Conservation (phyloP, 352 stramenopile genomes). For the Globisporangium solare region DNA sequence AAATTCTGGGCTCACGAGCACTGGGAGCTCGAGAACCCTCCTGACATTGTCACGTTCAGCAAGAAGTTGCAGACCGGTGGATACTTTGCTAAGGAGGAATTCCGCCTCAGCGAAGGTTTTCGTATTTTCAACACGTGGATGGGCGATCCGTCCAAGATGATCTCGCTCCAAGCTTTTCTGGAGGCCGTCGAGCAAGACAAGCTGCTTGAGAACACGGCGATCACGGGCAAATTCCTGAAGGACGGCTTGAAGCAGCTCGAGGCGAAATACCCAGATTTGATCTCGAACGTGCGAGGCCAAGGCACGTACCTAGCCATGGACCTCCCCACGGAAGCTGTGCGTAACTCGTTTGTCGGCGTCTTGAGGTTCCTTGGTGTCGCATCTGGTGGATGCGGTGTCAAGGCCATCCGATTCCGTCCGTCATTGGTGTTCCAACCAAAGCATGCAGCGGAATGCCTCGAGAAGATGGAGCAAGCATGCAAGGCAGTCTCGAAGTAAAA, state of each 20-base stretch:
- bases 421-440: constrained; percentile 73
- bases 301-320: constrained; percentile 83
- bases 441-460: constrained; percentile 69
- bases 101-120: constrained; percentile 64
- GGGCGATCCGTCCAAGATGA: constrained; percentile 83
- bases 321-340: constrained; percentile 49
- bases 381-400: constrained; percentile 59
- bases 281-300: constrained; percentile 71
- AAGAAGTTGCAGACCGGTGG: constrained; percentile 85
- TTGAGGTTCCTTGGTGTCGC: constrained; percentile 62
- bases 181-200: constrained; percentile 53
- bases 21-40: constrained; percentile 70
- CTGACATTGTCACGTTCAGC: constrained; percentile 81
- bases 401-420: constrained; percentile 72
- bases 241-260: constrained; percentile 41
- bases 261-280: constrained; percentile 43
- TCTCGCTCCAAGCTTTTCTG: constrained; percentile 70
- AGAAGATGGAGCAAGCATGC: constrained; percentile 62
- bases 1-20: constrained; percentile 86
- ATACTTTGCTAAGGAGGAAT: constrained; percentile 76
- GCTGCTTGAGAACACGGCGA: constrained; percentile 67
- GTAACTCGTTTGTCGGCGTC: constrained; percentile 56
- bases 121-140: constrained; percentile 90
- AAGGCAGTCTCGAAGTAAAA: constrained; percentile 15
- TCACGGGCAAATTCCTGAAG: constrained; percentile 68